Evolutionary conservation across 2,329 filamentous ascomycete genomes (phyloP).

Genomic region (Xylariaceae sp.): DNA sequence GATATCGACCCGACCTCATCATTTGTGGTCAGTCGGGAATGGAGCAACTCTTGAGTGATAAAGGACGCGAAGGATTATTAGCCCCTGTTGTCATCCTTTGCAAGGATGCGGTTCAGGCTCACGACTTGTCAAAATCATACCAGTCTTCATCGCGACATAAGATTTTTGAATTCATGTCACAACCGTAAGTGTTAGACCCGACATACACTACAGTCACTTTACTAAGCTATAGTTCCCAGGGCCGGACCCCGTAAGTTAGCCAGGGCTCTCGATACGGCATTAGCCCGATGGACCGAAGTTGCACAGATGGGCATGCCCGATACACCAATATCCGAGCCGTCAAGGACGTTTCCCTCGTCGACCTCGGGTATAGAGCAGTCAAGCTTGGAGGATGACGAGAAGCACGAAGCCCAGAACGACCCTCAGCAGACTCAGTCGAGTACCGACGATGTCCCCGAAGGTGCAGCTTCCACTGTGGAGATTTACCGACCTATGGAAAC

Average conservation of each 20-base stretch:
- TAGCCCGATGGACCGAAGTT: constrained; percentile 2
- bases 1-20: constrained; percentile 14
- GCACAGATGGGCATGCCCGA: background rate
- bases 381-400: no score
- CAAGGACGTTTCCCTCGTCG: background rate
- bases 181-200: constrained; percentile 26
- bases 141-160: constrained; percentile 11
- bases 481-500: no score
- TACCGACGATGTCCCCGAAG: no score
- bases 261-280: constrained; percentile 19
- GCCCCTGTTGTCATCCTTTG: constrained; percentile 29
- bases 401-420: background rate
- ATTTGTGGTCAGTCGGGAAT: constrained; percentile 14
- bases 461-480: no score
- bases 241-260: constrained; percentile 33
- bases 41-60: constrained; percentile 1
- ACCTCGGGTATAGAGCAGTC: background rate
- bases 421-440: no score
- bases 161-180: constrained; percentile 33
- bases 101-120: constrained; percentile 22
- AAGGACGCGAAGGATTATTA: background rate
- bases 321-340: background rate
- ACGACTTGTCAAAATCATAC: constrained; percentile 9
- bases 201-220: background rate
- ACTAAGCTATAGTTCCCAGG: constrained; percentile 11